Conservation (phyloP, 140 eudicot genomes). For the Anethum foeniculum region DNA sequence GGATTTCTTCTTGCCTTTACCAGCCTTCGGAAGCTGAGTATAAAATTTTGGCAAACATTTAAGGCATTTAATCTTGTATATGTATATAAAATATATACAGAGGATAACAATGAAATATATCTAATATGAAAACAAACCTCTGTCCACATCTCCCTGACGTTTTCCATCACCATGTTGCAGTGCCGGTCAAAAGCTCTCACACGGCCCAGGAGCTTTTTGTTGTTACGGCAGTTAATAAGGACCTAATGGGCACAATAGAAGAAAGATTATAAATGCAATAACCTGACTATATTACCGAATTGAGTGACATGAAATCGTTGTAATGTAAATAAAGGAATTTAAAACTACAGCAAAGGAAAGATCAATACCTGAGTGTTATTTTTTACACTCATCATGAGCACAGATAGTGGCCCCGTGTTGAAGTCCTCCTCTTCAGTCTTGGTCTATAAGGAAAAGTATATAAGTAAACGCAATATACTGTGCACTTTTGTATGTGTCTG, state of each 20-base stretch:
- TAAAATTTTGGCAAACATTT: neutral
- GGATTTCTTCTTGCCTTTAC: constrained; percentile 97
- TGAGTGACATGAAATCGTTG: neutral
- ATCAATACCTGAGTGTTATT: constrained; percentile 73
- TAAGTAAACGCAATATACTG: neutral
- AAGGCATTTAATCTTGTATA: neutral
- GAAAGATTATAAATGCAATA: neutral
- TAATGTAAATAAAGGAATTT: neutral
- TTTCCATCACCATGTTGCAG: constrained; percentile 95
- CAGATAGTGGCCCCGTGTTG: constrained; percentile 91
- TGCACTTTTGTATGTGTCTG: neutral
- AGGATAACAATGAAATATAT: neutral
- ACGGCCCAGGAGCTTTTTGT: constrained; percentile 83
- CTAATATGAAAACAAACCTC: constrained; percentile 46
- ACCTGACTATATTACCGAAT: neutral
- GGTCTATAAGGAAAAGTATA: constrained; percentile 17
- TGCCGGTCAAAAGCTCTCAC: constrained; percentile 98
- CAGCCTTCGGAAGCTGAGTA: constrained; percentile 81
- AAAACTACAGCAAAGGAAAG: neutral
- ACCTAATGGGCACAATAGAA: constrained; percentile 34
- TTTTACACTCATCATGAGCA: constrained; percentile 93
- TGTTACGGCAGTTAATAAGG: constrained; percentile 83
- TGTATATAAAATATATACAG: neutral
- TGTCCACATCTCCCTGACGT: constrained; percentile 93
- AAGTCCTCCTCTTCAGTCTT: constrained; percentile 94